phyloP scores from a whole-genome alignment of 106 monocot genomes.

The Posidonia australis region DNA sequence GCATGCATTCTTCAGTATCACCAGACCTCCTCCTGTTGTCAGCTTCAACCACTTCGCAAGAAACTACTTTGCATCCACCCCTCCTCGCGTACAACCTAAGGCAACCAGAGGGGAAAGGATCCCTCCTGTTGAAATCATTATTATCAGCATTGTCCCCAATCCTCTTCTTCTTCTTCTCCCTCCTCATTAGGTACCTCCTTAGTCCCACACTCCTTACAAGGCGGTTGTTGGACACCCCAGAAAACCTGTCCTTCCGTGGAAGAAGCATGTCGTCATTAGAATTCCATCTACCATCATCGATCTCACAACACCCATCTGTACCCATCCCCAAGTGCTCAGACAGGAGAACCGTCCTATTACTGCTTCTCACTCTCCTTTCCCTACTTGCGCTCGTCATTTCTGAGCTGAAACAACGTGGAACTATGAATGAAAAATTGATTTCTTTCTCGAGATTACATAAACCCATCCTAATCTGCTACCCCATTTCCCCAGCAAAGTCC shows the following conservation, averaged over 20 bases:
- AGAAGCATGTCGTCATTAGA: neutral
- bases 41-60: slow-evolving; percentile 49
- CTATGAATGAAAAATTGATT: neutral
- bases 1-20: slow-evolving; percentile 19
- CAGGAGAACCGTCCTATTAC: neutral
- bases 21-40: slow-evolving; percentile 13
- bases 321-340: neutral
- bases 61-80: slow-evolving; percentile 52
- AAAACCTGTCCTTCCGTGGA: neutral
- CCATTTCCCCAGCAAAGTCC: no score
- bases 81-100: slow-evolving; percentile 27
- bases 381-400: neutral
- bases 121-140: neutral
- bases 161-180: slow-evolving; percentile 7
- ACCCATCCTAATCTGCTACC: no score
- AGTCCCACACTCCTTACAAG: slow-evolving; percentile 14
- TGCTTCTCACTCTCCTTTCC: neutral
- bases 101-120: slow-evolving; percentile 20
- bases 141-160: slow-evolving; percentile 1
- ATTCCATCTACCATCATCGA: neutral
- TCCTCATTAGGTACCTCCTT: slow-evolving; percentile 23
- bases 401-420: neutral
- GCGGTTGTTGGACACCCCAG: neutral
- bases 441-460: no score
- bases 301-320: neutral